Conservation (phyloP, 495 filamentous ascomycete species). For the Hypoxylon cercidicola region DNA sequence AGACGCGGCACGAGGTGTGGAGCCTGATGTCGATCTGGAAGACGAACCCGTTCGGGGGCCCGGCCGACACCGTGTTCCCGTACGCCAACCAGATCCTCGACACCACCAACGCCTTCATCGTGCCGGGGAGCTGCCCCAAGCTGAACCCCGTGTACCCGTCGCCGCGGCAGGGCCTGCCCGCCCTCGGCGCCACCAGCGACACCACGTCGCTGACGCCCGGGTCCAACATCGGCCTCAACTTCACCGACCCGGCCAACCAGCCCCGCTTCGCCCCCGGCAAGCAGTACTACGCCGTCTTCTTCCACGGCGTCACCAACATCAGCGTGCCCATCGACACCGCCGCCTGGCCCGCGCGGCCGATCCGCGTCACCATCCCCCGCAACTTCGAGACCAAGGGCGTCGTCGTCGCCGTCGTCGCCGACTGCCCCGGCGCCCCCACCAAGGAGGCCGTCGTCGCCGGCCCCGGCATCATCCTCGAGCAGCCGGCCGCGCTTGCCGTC, state of each 20-base stretch:
- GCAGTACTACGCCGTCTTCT: constrained; percentile 64
- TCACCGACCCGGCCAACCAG: constrained; percentile 51
- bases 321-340: constrained; percentile 57
- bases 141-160: constrained; percentile 61
- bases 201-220: constrained; percentile 56
- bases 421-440: constrained; percentile 57
- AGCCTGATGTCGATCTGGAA: constrained; percentile 63
- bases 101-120: constrained; percentile 59
- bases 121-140: constrained; percentile 59
- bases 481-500: constrained; percentile 23
- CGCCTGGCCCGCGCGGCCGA: constrained; percentile 41
- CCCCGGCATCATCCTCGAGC: constrained; percentile 36
- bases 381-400: constrained; percentile 61
- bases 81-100: constrained; percentile 66
- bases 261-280: constrained; percentile 50
- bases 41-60: constrained; percentile 59
- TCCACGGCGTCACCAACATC: constrained; percentile 57
- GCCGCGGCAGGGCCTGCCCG: constrained; percentile 57
- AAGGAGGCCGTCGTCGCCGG: constrained; percentile 51
- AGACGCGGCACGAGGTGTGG: constrained; percentile 63
- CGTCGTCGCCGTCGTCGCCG: constrained; percentile 58
- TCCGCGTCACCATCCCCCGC: constrained; percentile 54
- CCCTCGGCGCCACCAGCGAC: constrained; percentile 49
- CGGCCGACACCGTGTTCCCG: constrained; percentile 62
- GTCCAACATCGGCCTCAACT: constrained; percentile 53